These are phyloP conservation scores for Terana coerulea DNA, from an alignment of 768 basidiomycete genomes.

Conservation along the genomic window DNA sequence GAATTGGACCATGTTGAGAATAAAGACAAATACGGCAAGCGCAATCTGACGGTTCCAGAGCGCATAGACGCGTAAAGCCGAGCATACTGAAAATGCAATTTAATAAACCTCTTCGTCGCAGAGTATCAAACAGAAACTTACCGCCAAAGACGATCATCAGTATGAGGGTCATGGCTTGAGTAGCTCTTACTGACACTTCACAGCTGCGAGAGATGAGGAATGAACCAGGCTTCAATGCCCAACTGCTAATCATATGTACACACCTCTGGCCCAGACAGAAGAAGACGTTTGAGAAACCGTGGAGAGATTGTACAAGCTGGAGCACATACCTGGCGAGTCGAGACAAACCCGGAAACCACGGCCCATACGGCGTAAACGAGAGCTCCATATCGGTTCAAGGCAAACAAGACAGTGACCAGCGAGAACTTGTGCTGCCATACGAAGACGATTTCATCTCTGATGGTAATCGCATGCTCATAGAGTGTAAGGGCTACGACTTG, in stretches of 20 bases:
- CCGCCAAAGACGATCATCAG: neutral
- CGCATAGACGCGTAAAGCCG: neutral
- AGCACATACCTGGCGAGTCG: too few species aligned
- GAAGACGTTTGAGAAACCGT: too few species aligned
- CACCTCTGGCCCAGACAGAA: too few species aligned
- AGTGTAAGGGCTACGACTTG: neutral
- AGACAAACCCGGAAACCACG: too few species aligned
- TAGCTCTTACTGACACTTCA: neutral
- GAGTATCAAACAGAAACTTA: neutral
- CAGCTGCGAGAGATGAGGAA: neutral
- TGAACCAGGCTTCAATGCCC: too few species aligned
- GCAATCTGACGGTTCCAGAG: neutral
- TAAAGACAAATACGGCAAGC: neutral
- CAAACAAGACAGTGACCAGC: neutral
- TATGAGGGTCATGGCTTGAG: neutral
- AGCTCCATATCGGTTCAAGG: neutral
- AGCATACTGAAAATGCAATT: neutral
- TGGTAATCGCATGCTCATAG: constrained; percentile 1
- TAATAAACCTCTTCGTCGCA: neutral
- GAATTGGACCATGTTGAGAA: neutral
- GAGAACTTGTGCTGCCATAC: neutral
- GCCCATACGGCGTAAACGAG: neutral
- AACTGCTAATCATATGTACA: too few species aligned
- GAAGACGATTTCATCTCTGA: neutral
- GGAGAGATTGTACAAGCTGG: too few species aligned